Evolutionary conservation across 2,329 filamentous ascomycete genomes (phyloP).

Genomic region (Colletotrichum shisoi): DNA sequence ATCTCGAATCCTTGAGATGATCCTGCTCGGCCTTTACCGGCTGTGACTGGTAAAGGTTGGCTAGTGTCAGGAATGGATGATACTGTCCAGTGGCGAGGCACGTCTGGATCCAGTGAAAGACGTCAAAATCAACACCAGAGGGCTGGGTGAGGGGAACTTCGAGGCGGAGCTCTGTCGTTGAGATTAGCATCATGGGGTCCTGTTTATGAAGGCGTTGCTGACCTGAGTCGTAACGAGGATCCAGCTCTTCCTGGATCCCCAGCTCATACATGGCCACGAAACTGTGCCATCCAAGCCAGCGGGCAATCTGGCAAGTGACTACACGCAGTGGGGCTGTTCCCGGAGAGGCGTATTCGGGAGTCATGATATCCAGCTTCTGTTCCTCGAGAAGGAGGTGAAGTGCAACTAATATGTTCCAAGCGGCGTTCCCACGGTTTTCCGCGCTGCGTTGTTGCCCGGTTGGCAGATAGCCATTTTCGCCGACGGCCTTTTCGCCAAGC

Average conservation of each 20-base stretch:
- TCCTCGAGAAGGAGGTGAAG: conserved; percentile 92
- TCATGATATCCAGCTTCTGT: conserved; percentile 75
- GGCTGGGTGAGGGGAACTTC: conserved; percentile 45
- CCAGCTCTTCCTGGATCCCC: conserved; percentile 60
- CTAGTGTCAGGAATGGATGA: conserved; percentile 53
- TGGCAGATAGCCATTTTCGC: conserved; percentile 68
- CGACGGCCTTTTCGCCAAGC: conserved; percentile 64
- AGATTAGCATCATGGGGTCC: conserved; percentile 4
- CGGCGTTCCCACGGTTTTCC: conserved; percentile 66
- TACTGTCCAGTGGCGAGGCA: conserved; percentile 53
- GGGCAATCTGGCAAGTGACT: conserved; percentile 78
- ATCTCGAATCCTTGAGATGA: conserved; percentile 51
- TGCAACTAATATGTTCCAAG: conserved; percentile 74
- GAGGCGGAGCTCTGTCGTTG: conserved; percentile 46
- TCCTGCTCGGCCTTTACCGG: conserved; percentile 50
- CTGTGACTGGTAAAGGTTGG: conserved; percentile 56
- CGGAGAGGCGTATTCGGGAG: conserved; percentile 54
- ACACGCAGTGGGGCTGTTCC: conserved; percentile 67
- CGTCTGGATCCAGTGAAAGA: conserved; percentile 64
- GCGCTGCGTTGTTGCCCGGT: conserved; percentile 63
- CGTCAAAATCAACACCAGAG: conserved; percentile 45
- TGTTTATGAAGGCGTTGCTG: conserved; percentile 40
- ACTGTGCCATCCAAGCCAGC: conserved; percentile 77
- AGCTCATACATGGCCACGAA: conserved; percentile 61
- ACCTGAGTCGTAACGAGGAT: conserved; percentile 53